phyloP scores from a whole-genome alignment of 2,329 filamentous ascomycete species.

The Penicillium sp. region DNA sequence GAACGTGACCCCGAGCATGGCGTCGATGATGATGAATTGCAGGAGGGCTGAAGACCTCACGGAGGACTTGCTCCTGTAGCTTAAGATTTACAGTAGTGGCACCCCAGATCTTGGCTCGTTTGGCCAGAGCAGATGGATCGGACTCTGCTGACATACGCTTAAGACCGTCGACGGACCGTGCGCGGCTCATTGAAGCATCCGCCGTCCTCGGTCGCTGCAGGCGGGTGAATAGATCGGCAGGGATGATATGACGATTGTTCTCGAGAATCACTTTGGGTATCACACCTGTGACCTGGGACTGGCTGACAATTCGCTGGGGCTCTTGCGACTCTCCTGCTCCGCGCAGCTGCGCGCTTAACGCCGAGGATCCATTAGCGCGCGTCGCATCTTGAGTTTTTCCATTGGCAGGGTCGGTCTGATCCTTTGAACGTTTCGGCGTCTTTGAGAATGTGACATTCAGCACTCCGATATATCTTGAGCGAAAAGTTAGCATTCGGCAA shows the following conservation, averaged over 20 bases:
- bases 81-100: constrained; percentile 87
- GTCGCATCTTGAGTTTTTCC: constrained; percentile 8
- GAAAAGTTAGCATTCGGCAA: constrained; percentile 8
- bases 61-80: constrained; percentile 84
- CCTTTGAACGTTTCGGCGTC: constrained; percentile 60
- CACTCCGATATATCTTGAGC: constrained; percentile 83
- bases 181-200: constrained; percentile 27
- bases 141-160: constrained; percentile 17
- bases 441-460: constrained; percentile 95
- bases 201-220: constrained; percentile 45
- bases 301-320: constrained; percentile 58
- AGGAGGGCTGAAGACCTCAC: constrained; percentile 83
- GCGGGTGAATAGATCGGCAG: constrained; percentile 72
- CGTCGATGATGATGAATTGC: constrained; percentile 76
- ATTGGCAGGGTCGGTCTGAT: constrained; percentile 19
- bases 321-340: constrained; percentile 38
- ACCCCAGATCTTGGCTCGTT: constrained; percentile 66
- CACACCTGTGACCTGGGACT: constrained; percentile 70
- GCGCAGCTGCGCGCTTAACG: constrained; percentile 12
- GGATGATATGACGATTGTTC: constrained; percentile 90
- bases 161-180: constrained; percentile 23
- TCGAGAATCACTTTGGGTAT: constrained; percentile 90
- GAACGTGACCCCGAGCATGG: constrained; percentile 60
- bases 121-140: constrained; percentile 38
- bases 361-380: constrained; percentile 14